Conservation (phyloP, 2,329 filamentous ascomycete genomes). For the Sarocladiaceae sp. region DNA sequence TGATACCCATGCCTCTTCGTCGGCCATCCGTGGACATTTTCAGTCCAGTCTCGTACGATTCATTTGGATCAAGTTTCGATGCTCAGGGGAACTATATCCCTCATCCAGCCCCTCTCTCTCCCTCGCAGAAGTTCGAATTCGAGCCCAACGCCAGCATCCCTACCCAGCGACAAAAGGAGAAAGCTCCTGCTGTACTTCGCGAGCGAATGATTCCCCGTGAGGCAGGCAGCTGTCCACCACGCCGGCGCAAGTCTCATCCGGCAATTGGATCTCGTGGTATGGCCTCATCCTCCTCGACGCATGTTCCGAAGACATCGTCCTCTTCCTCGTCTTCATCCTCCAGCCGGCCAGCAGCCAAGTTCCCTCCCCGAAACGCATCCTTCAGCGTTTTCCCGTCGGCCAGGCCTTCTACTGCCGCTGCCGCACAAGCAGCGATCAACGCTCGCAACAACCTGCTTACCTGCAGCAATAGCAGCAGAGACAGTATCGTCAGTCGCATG, state of each 20-base stretch:
- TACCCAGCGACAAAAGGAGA: background rate
- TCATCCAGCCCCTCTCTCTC: background rate
- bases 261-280: background rate
- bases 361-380: conserved; percentile 1
- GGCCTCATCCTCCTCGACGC: background rate
- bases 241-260: conserved; percentile 2
- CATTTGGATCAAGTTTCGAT: background rate
- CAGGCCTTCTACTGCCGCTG: background rate
- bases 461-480: background rate
- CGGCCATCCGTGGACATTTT: conserved; percentile 1
- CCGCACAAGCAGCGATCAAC: background rate
- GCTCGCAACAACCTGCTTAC: background rate
- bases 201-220: conserved; percentile 8
- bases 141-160: background rate
- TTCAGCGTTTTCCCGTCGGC: background rate
- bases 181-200: background rate
- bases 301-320: background rate
- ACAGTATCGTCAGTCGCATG: background rate
- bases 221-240: conserved; percentile 4
- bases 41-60: background rate
- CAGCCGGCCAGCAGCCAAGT: background rate
- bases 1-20: background rate
- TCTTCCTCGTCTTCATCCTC: background rate
- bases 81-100: background rate
- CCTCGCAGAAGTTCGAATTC: background rate